These are phyloP conservation scores for Blastobotrys serpentis DNA, from an alignment of 1,139 yeast species.

Conservation along the genomic window DNA sequence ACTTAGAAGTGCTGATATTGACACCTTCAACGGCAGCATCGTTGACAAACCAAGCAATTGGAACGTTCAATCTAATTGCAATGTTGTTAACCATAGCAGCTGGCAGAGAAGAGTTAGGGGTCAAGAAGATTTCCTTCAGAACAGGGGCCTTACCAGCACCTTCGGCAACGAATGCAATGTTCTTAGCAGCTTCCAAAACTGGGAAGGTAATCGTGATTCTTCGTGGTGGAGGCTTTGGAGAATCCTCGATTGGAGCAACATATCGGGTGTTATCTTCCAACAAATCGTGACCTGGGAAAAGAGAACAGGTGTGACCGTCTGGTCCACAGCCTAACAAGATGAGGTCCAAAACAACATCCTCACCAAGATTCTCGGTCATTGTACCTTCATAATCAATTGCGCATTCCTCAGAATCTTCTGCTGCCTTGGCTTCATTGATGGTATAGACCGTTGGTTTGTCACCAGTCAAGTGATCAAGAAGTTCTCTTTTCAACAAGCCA, in stretches of 20 bases:
- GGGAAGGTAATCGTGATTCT: conserved; percentile 72
- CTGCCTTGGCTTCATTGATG: conserved; percentile 33
- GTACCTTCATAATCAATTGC: conserved; percentile 47
- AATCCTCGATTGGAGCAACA: conserved; percentile 52
- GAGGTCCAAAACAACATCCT: conserved; percentile 47
- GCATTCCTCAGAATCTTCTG: conserved; percentile 40
- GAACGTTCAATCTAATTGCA: conserved; percentile 44
- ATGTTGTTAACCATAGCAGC: conserved; percentile 66
- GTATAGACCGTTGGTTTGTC: conserved; percentile 49
- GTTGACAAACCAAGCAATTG: conserved; percentile 79
- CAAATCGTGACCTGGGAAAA: conserved; percentile 54
- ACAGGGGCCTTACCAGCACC: conserved; percentile 82
- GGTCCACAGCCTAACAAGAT: conserved; percentile 75
- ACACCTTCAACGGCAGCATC: conserved; percentile 70
- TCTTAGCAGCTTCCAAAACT: conserved; percentile 52
- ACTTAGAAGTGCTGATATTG: conserved; percentile 21
- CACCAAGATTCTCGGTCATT: conserved; percentile 43
- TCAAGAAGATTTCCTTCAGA: conserved; percentile 63
- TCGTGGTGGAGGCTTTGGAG: conserved; percentile 79
- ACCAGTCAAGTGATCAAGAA: conserved; percentile 43
- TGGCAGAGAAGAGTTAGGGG: conserved; percentile 59
- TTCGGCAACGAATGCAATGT: conserved; percentile 82
- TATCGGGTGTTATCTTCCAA: conserved; percentile 31
- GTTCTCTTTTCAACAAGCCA: conserved; percentile 59
- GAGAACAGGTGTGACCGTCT: conserved; percentile 78